phyloP scores from a whole-genome alignment of 108 stramenopile genomes.

The Pseudonitzschia pungens region DNA sequence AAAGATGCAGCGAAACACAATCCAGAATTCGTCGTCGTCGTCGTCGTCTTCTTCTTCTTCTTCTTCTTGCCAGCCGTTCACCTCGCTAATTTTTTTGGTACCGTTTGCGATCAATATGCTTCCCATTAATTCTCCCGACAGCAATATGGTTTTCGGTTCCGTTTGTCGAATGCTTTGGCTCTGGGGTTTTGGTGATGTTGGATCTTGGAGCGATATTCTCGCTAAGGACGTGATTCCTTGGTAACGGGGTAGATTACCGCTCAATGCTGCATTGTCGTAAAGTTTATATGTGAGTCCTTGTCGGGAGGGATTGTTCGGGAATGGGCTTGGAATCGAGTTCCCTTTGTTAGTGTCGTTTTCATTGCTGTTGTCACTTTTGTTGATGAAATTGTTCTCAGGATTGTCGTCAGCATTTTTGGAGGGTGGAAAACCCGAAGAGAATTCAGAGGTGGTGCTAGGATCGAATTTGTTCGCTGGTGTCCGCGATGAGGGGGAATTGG shows the following conservation, averaged over 20 bases:
- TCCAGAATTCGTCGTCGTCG: neutral
- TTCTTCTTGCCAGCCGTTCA: neutral
- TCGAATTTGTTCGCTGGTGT: too few species aligned
- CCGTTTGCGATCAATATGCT: neutral
- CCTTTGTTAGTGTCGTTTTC: too few species aligned
- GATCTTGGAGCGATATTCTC: neutral
- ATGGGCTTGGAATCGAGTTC: too few species aligned
- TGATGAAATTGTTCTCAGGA: too few species aligned
- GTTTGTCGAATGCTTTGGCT: neutral
- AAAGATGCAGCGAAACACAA: constrained; percentile 6
- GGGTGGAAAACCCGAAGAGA: too few species aligned
- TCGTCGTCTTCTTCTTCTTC: neutral
- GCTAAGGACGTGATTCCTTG: neutral
- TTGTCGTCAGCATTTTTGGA: too few species aligned
- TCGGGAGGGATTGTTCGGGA: too few species aligned
- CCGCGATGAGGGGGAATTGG: too few species aligned
- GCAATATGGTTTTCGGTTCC: neutral
- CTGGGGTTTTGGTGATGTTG: neutral
- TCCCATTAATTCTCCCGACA: constrained; percentile 14
- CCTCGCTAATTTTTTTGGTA: neutral
- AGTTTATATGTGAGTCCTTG: constrained; percentile 7
- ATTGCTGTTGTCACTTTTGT: too few species aligned
- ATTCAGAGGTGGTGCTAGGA: too few species aligned
- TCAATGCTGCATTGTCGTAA: neutral
- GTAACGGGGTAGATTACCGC: neutral